A percentile compares a stretch with the other conserved stretches of the same genome.
These are phyloP conservation scores for Begonia fuchsioides DNA, from an alignment of 306 rosid genomes.

Conservation along the genomic window DNA sequence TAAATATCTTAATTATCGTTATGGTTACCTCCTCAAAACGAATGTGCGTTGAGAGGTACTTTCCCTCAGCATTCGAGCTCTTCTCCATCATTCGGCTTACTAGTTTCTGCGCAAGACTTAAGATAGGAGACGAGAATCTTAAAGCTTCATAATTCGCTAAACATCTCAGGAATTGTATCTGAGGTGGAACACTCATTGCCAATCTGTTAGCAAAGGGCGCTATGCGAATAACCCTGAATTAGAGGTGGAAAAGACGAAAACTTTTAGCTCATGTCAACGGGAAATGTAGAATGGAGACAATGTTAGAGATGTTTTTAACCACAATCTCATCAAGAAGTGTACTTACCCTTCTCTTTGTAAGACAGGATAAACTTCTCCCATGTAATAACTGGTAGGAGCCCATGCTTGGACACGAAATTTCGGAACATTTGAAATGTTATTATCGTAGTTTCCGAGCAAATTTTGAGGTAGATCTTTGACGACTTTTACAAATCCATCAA, in stretches of 20 bases:
- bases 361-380: constrained; percentile 66
- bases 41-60: constrained; percentile 72
- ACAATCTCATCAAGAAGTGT: constrained; percentile 3
- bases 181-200: constrained; percentile 87
- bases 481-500: constrained; percentile 78
- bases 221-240: constrained; percentile 68
- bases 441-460: constrained; percentile 51
- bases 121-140: constrained; percentile 65
- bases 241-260: background rate
- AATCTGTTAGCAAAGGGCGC: constrained; percentile 92
- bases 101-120: constrained; percentile 50
- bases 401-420: constrained; percentile 68
- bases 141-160: constrained; percentile 78
- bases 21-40: constrained; percentile 91
- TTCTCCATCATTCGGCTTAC: constrained; percentile 55
- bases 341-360: constrained; percentile 70
- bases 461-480: constrained; percentile 70
- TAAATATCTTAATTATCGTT: constrained; percentile 8
- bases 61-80: constrained; percentile 64
- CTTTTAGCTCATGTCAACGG: background rate
- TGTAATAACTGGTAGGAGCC: constrained; percentile 69
- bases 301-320: constrained; percentile 3
- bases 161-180: constrained; percentile 80
- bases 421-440: constrained; percentile 52
- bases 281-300: background rate